These are phyloP conservation scores for Kodamaea kaohsiungensis DNA, from an alignment of 805 yeast species.

Conservation along the genomic window DNA sequence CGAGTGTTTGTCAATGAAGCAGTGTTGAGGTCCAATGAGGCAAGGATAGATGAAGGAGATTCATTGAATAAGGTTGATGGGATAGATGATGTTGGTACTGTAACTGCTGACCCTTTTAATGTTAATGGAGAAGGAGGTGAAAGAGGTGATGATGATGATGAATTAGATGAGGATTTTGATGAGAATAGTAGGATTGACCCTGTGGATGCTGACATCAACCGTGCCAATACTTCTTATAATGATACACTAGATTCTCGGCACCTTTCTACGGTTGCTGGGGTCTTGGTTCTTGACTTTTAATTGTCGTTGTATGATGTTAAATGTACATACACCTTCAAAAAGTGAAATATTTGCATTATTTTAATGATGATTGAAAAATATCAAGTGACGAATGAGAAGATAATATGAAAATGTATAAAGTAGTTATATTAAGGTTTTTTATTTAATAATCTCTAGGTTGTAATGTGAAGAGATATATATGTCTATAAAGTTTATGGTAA, in stretches of 20 bases:
- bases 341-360: not conserved
- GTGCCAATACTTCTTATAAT: conserved; percentile 17
- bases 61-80: conserved; percentile 31
- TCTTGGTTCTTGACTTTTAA: conserved; percentile 56
- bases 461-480: too few relatives aligned
- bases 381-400: not conserved
- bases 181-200: conserved; percentile 11
- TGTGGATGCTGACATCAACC: conserved; percentile 22
- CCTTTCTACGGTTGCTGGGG: conserved; percentile 55
- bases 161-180: conserved; percentile 15
- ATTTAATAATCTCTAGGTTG: too few relatives aligned
- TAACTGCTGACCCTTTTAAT: too few relatives aligned
- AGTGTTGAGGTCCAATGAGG: conserved; percentile 56
- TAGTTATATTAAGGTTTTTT: too few relatives aligned
- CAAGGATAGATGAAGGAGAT: conserved; percentile 36
- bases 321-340: too few relatives aligned
- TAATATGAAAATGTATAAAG: too few relatives aligned
- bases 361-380: not conserved
- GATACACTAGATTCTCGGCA: conserved; percentile 54
- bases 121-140: conserved; percentile 27
- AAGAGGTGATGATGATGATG: conserved; percentile 13
- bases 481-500: too few relatives aligned
- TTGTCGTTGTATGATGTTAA: too few relatives aligned
- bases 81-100: conserved; percentile 28
- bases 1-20: conserved; percentile 61